Conservation (phyloP, 768 basidiomycete species). For the Russula vinacea region DNA sequence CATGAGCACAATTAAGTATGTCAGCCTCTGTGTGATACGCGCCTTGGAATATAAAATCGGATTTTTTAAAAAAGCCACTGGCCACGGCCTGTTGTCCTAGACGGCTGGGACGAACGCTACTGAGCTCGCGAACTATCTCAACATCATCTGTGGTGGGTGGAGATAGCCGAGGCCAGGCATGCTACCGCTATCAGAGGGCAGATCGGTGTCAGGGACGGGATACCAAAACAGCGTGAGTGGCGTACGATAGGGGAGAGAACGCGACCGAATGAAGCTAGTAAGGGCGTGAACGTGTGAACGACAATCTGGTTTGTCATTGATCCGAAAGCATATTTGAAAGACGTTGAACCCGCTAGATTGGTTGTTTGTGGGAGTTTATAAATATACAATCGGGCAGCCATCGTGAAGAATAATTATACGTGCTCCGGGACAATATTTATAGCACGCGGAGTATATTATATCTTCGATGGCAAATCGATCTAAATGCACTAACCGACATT, state of each 20-base stretch:
- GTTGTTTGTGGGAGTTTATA: no score
- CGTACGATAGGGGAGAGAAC: background rate
- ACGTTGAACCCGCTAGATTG: no score
- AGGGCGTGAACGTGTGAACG: background rate
- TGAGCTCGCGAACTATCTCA: no score
- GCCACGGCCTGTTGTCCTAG: no score
- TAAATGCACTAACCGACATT: background rate
- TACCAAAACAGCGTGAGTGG: background rate
- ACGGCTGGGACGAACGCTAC: no score
- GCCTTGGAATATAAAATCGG: no score
- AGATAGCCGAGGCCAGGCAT: background rate
- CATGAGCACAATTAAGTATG: no score
- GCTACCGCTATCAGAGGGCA: background rate
- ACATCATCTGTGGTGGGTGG: background rate
- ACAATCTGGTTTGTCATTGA: background rate
- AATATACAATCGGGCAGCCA: background rate
- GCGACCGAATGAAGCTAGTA: background rate
- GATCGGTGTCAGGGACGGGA: background rate
- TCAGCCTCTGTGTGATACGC: no score
- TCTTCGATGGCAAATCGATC: no score
- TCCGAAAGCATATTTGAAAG: background rate
- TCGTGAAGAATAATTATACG: background rate
- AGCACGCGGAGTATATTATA: no score
- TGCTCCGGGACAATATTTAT: no score
- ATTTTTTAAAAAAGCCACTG: no score